A percentile compares a stretch with the other conserved stretches of the same genome.
Evolutionary conservation across 2,329 filamentous ascomycete species (phyloP).

Genomic region (Pyrenochaeta sp.): DNA sequence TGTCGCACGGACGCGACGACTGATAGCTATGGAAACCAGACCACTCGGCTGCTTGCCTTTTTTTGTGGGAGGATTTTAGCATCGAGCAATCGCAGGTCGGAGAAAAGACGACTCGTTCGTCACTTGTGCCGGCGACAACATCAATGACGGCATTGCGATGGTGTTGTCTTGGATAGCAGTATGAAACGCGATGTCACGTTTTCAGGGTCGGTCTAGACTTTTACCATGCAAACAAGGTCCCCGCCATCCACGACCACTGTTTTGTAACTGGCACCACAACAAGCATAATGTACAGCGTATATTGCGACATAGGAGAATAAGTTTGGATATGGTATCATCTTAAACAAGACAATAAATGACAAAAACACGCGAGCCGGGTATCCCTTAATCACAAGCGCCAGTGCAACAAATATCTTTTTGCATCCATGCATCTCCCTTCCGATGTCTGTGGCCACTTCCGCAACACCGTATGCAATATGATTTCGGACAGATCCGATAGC

Average conservation of each 20-base stretch:
- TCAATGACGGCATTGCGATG: not conserved
- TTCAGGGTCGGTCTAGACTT: too few relatives aligned
- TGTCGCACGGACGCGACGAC: constrained; percentile 36
- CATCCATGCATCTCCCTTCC: not conserved
- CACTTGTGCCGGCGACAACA: not conserved
- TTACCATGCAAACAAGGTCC: too few relatives aligned
- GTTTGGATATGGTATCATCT: not conserved
- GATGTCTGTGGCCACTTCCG: not conserved
- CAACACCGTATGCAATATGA: not conserved
- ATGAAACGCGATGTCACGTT: too few relatives aligned
- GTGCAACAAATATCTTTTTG: not conserved
- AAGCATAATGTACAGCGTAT: not conserved
- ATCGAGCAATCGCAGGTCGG: not conserved
- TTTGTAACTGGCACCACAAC: too few relatives aligned
- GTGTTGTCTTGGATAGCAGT: not conserved
- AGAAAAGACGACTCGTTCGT: not conserved
- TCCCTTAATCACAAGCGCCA: constrained; percentile 4
- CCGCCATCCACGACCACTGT: too few relatives aligned
- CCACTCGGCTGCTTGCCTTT: not conserved
- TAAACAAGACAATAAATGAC: not conserved
- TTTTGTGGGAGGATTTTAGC: not conserved
- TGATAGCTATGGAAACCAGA: constrained; percentile 6
- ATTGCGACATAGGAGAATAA: not conserved
- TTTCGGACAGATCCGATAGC: not conserved
- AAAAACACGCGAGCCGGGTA: constrained; percentile 17